Evolutionary conservation across 2,329 filamentous ascomycete species (phyloP), one percentile per base, ranked within the genome.

Genomic region (Colletotrichum musae): DNA sequence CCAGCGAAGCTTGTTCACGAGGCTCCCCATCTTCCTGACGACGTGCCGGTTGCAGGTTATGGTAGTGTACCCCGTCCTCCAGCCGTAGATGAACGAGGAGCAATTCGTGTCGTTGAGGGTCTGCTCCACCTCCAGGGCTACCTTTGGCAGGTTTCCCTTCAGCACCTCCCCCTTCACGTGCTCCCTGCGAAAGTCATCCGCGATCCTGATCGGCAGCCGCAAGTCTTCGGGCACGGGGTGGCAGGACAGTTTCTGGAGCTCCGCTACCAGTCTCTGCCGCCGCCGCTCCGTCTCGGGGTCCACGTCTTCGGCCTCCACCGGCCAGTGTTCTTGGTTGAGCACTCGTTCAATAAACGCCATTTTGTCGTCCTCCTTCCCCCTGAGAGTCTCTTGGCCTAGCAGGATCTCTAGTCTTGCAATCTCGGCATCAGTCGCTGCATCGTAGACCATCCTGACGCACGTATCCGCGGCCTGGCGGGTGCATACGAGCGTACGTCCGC

Each of bases 31-130:
- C 0, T 57, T 13, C 5, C 56, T 58, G 12, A 69, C 56, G 0
- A 63, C 66, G n/a, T 69, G 66, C 1, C 66, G 66, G 51, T 83
- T 83, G 12, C 80, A 82, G 6, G 81, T 83, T 1, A 83, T 58
- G 0, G 80, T 82, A 7, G 75, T 74, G 4, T 77, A 32, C 7
- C 75, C 75, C 2, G 72, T 74, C 16, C 75, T 76, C 81, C 81
- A 82, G 1, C 80, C 80, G 15, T 81, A 78, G 75, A 82, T 74
- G 71, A 80, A 81, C 16, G 81, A 80, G 32, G 79, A 80, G 15
- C 81, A 73, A 69, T 82, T 81, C 18, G 79, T 76, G 65, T 76
- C 77, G 68, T 77, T 79, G 57, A 82, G 79, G 3, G 71, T 73
- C 5, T 62, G 66, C 12, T 79, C 78, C 5, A 79, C 74, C 1